These are phyloP conservation scores for Mrakia gelida DNA, from an alignment of 768 basidiomycete species.

Conservation along the genomic window DNA sequence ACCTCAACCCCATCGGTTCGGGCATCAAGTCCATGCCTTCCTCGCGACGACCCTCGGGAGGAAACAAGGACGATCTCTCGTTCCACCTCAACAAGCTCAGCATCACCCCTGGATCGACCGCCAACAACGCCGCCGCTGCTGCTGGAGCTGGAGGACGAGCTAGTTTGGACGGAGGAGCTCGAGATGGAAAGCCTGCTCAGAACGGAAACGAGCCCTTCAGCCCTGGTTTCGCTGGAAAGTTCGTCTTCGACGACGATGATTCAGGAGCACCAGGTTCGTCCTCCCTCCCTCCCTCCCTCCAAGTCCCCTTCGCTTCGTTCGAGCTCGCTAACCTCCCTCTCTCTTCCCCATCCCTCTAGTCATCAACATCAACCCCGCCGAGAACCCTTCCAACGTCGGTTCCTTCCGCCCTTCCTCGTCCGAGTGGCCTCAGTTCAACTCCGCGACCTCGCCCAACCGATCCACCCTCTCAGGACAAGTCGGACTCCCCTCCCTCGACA, in stretches of 20 bases:
- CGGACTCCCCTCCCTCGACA: constrained; percentile 35
- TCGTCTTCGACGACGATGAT: constrained; percentile 28
- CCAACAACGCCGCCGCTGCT: neutral
- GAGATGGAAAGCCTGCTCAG: neutral
- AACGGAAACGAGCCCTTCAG: constrained; percentile 17
- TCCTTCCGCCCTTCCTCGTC: constrained; percentile 10
- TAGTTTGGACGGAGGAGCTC: constrained; percentile 13
- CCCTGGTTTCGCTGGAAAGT: constrained; percentile 21
- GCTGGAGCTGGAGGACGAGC: constrained; percentile 16
- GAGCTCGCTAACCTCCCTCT: neutral
- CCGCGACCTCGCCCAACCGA: constrained; percentile 23
- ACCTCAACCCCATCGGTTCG: constrained; percentile 19
- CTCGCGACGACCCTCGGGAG: constrained; percentile 81
- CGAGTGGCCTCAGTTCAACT: constrained; percentile 13
- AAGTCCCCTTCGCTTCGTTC: neutral
- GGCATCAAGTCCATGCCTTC: constrained; percentile 88
- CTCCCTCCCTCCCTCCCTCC: neutral
- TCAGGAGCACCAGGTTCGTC: constrained; percentile 2
- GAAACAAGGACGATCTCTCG: constrained; percentile 58
- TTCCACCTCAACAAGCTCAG: constrained; percentile 31
- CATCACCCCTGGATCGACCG: constrained; percentile 17
- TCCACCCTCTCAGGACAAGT: constrained; percentile 12
- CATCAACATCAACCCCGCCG: constrained; percentile 26
- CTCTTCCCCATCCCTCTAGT: neutral
- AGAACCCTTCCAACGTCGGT: constrained; percentile 3